Conservation (phyloP, 2,329 filamentous ascomycete genomes). For the Byssoonygena ceratinophila region DNA sequence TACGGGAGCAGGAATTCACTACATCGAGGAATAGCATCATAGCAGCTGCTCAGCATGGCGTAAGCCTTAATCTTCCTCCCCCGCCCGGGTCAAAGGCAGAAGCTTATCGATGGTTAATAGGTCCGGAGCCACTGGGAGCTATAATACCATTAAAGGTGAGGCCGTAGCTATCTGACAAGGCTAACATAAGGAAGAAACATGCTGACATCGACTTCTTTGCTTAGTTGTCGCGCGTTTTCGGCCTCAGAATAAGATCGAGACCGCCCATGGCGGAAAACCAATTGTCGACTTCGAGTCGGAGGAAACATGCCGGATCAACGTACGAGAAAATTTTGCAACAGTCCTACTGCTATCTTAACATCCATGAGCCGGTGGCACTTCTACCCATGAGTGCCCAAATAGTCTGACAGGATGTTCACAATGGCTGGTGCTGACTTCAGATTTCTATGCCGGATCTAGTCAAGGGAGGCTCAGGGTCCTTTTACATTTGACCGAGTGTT, state of each 20-base stretch:
- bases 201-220: background rate
- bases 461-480: slow-evolving; percentile 66
- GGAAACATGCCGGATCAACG: slow-evolving; percentile 77
- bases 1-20: background rate
- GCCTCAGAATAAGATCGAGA: slow-evolving; percentile 90
- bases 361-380: too few relatives aligned
- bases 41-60: slow-evolving; percentile 33
- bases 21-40: background rate
- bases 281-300: slow-evolving; percentile 82
- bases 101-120: slow-evolving; percentile 19
- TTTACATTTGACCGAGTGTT: slow-evolving; percentile 99
- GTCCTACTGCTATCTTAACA: background rate
- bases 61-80: slow-evolving; percentile 25
- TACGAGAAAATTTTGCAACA: slow-evolving; percentile 33
- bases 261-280: slow-evolving; percentile 78
- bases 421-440: slow-evolving; percentile 5
- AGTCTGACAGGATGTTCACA: too few relatives aligned
- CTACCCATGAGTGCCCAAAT: too few relatives aligned
- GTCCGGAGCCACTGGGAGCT: slow-evolving; percentile 25
- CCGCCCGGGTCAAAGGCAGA: background rate
- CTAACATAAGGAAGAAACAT: background rate
- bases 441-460: slow-evolving; percentile 43
- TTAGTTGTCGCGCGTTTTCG: slow-evolving; percentile 92
- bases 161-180: background rate
- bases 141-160: slow-evolving; percentile 46